Base-by-base conservation (phyloP, 495 filamentous ascomycete species). In the Staphylotrichum longicolle region DNA sequence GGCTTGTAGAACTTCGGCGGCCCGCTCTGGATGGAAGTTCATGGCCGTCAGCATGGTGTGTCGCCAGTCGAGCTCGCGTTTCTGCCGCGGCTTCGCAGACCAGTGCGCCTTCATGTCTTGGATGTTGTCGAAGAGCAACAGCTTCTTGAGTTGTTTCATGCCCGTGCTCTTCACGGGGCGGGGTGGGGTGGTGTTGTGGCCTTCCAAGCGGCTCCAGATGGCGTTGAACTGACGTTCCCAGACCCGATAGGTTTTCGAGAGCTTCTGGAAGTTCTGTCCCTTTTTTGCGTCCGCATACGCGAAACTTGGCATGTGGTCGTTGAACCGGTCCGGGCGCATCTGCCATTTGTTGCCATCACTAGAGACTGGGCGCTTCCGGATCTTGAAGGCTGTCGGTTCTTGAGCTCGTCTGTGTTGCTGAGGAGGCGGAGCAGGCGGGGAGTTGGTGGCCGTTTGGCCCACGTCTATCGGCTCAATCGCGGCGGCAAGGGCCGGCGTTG, bases 1-100 rank as follows among this genome's bases (percentile, higher is more conserved):
- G 14, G 78, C 81, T 44, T 76, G 62, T 6, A 89, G 66, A 53
- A 88, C 79, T 11, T 74, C 68, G 34, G 80, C 67, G 3, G 80
- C 68, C 37, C 67, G 61, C 20, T 72, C 63, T 1, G 79, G 80
- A 34, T 71, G 70, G 52, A 78, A 74, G n/a, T 75, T 65, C 33
- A 89, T 63, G 33, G 83, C 68, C 66, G 77, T 78, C 15, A 83
- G 70, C 55, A 87, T 82, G 32, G 85, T 58, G 3, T 74, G 64
- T 39, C 75, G 73, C 86, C 86, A 89, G 41, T 68, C 58, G 0
- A 10, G 44, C 39, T 70, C 62, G 42, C 79, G 81, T 14, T 44
- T 62, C 2, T 53, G 10, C 15, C 57, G 64, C 11, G 66, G 32
- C 44, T 77, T 53, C 30, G 37, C 44, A 4, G 68, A 62, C 84